Evolutionary conservation across 371 early-diverging fungal genomes (phyloP), one percentile per base, ranked within the genome.

Genomic region (Circinella minor): DNA sequence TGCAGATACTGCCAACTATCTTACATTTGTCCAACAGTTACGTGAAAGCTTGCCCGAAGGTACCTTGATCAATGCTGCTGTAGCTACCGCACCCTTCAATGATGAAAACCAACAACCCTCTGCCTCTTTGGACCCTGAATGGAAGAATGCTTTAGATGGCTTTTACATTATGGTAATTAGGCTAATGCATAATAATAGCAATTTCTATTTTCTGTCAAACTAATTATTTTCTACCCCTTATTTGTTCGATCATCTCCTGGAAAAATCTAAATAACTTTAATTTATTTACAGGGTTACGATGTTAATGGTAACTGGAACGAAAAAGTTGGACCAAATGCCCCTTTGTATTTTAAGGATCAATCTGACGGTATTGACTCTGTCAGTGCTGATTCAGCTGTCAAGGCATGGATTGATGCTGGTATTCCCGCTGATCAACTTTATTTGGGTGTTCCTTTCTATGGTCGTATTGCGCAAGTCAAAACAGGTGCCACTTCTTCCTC

Each of bases 361-460:
- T 67, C 61, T 4, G 39, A 66, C 14, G 71, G 71, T n/a, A 63
- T 55, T 27, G 68, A 65, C 9, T 61, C 65, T 9, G 55, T 70
- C 18, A 80, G 70, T 20, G 79, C 55, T 11, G 74, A 72, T 13
- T 54, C 71, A 13, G 74, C 81, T 3, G 76, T 85, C 20, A 77
- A 77, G 36, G 76, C 71, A 1, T 90, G 89, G 90, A 71, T 74
- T 17, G 62, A 76, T 11, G 89, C 90, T 3, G 90, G 90, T 5
- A 81, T 89, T 70, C 88, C 88, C 34, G 59, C 75, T 8, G 71
- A 85, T 3, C 81, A 82, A 55, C 72, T 89, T 43, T 84, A 82
- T 38, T 74, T 88, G 61, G 88, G 90, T 0, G 81, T 88, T 11
- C 88, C 89, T 0, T 89, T 90, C 72, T 88, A 89, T 67, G 89